Evolutionary conservation across 2,329 filamentous ascomycete genomes (phyloP), one percentile per base, ranked within the genome.

Genomic region (Talaromyces sp.): DNA sequence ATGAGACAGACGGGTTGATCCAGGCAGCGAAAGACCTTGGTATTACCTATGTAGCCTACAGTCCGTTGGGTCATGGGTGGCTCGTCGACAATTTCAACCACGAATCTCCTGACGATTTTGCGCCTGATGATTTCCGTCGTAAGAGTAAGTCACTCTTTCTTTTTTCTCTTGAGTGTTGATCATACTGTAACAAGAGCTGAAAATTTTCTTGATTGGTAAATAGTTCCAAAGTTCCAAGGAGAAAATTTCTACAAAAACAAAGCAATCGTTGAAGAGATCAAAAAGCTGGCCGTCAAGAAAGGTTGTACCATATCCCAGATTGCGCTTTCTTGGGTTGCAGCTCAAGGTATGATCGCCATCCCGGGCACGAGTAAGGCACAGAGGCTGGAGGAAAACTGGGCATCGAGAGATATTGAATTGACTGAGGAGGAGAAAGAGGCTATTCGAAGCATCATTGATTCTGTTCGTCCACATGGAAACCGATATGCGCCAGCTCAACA

Each of bases 11-110:
- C 32, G 74, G 72, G 1, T 65, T 81, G 3, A 78, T 81, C 19
- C 71, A 79, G 0, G 72, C 78, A 0, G 72, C 72, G 0, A 75
- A 70, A 33, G 78, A 81, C 36, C 65, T 81, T 1, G 74, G 69
- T 1, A 65, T 81, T 0, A 75, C 79, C 0, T 81, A 74, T 51
- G 76, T 81, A 0, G 79, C 80, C 0, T 81, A 78, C 57, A 80
- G 79, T 27, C 80, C 80, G 0, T 67, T 81, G 0, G 79, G 79
- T 1, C 77, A 81, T 39, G 80, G 80, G 15, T 80, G 78, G 77
- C 74, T 81, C 0, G 78, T 80, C 0, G 78, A 81, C 57, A 66
- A 78, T 63, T 80, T 80, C 56, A 60, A 69, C 3, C 78, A 71
- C 66, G 73, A 78, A 57, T 70, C 71, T 0, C 79, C 79, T 0